Evolutionary conservation across 1,139 yeast species (phyloP).

Genomic region (Protomyces macrosporus): DNA sequence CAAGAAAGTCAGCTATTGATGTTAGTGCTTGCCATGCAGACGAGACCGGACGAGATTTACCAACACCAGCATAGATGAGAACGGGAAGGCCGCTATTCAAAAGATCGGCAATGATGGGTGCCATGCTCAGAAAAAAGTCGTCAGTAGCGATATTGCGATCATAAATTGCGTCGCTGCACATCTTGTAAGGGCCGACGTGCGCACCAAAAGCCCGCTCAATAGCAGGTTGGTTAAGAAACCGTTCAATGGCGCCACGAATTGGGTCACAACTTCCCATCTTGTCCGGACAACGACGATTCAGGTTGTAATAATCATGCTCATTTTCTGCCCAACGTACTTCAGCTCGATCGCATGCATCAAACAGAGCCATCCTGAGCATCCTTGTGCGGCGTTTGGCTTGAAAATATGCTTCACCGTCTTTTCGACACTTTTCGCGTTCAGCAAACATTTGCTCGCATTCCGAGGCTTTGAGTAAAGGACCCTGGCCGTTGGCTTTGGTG

Average conservation of each 20-base stretch:
- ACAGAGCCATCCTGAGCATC: slow-evolving; percentile 64
- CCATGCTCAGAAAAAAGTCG: neutral
- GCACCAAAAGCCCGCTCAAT: slow-evolving; percentile 80
- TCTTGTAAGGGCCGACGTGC: slow-evolving; percentile 62
- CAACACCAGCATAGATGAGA: slow-evolving; percentile 79
- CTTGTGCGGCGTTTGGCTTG: slow-evolving; percentile 60
- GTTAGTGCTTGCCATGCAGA: neutral
- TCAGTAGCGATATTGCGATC: slow-evolving; percentile 34
- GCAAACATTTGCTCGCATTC: slow-evolving; percentile 73
- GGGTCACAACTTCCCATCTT: slow-evolving; percentile 63
- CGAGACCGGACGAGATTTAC: slow-evolving; percentile 44
- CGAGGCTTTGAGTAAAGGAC: slow-evolving; percentile 72
- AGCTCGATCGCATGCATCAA: slow-evolving; percentile 58
- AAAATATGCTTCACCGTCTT: slow-evolving; percentile 70
- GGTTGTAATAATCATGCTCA: slow-evolving; percentile 85
- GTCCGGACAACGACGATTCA: slow-evolving; percentile 78
- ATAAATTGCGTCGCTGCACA: slow-evolving; percentile 83
- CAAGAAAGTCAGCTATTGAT: neutral
- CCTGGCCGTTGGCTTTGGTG: slow-evolving; percentile 38
- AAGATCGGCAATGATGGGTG: slow-evolving; percentile 32
- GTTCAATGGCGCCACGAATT: slow-evolving; percentile 58
- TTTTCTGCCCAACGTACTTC: slow-evolving; percentile 82
- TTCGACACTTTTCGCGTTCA: slow-evolving; percentile 71
- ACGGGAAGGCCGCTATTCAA: slow-evolving; percentile 57
- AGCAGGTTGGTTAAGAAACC: slow-evolving; percentile 59